A percentile compares a stretch with the other conserved stretches of the same genome.
These are phyloP conservation scores for Verticillium dahliae DNA, from an alignment of 2,329 filamentous ascomycete species.

Conservation along the genomic window DNA sequence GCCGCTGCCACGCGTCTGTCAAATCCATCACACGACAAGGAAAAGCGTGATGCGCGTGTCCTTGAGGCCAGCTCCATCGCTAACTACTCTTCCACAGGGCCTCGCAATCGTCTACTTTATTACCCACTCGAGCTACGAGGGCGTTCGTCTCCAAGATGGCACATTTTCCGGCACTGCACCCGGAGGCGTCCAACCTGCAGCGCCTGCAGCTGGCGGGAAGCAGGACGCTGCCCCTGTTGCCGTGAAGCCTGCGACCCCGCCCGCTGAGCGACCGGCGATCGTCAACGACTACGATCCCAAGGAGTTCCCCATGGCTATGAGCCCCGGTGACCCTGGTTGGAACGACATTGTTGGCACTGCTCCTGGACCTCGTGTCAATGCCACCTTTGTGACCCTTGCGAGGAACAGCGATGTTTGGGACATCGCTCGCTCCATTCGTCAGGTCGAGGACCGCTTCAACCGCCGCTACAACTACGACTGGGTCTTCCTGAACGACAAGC, in stretches of 20 bases:
- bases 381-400: conserved; percentile 93
- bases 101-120: conserved; percentile 78
- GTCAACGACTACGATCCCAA: conserved; percentile 26
- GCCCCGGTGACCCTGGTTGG: conserved; percentile 46
- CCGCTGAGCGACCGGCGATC: conserved; percentile 16
- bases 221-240: conserved; percentile 1
- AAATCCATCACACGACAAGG: neutral
- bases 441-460: conserved; percentile 98
- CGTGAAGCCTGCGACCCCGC: conserved; percentile 7
- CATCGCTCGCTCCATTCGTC: conserved; percentile 89
- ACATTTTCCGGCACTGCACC: conserved; percentile 19
- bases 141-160: conserved; percentile 18
- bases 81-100: conserved; percentile 31
- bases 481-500: conserved; percentile 97
- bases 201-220: conserved; percentile 1
- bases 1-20: neutral
- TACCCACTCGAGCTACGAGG: conserved; percentile 49
- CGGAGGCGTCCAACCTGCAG: conserved; percentile 23
- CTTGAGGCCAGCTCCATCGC: too few species aligned
- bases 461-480: conserved; percentile 95
- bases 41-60: neutral
- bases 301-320: conserved; percentile 44
- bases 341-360: conserved; percentile 44
- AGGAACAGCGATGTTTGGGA: conserved; percentile 95
- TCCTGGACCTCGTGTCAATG: conserved; percentile 77